These are phyloP conservation scores for Ophiocordyceps australis DNA, from an alignment of 2,329 filamentous ascomycete species.

Conservation along the genomic window DNA sequence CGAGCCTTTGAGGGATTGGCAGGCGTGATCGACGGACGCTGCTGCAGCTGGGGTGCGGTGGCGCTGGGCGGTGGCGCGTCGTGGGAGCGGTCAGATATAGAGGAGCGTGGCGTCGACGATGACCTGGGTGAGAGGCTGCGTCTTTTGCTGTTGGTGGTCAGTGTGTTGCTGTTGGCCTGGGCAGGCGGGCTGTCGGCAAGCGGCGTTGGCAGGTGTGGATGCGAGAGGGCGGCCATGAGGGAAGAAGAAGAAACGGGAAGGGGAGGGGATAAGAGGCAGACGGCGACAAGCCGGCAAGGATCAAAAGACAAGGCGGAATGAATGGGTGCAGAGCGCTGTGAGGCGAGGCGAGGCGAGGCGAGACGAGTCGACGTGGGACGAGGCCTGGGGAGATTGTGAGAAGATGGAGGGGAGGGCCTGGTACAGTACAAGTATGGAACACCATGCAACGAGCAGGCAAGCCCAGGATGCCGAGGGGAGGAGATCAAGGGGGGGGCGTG, in stretches of 20 bases:
- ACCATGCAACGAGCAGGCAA: background rate
- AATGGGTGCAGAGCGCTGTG: constrained; percentile 4
- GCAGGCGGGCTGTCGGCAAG: constrained; percentile 9
- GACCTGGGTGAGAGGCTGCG: too few species aligned
- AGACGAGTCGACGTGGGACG: constrained; percentile 4
- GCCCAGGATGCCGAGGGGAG: background rate
- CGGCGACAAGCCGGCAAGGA: constrained; percentile 16
- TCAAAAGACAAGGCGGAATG: constrained; percentile 6
- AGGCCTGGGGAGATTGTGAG: constrained; percentile 5
- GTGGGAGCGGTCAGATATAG: constrained; percentile 9
- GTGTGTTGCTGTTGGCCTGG: constrained; percentile 5
- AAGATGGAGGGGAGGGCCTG: constrained; percentile 4
- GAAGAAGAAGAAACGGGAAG: constrained; percentile 9
- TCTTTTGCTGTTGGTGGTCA: constrained; percentile 3
- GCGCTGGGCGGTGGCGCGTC: constrained; percentile 4
- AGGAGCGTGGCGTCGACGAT: constrained; percentile 10
- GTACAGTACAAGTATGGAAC: constrained; percentile 3
- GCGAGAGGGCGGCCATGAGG: constrained; percentile 24
- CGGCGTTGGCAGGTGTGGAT: constrained; percentile 14
- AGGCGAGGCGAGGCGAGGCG: constrained; percentile 1
- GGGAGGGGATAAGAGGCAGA: constrained; percentile 7
- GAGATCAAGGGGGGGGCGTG: background rate
- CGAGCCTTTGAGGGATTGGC: constrained; percentile 12
- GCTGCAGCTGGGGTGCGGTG: constrained; percentile 10
- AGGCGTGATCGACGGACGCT: constrained; percentile 11